Evolutionary conservation across 2,329 filamentous ascomycete genomes (phyloP).

Genomic region (Sphaerulina vaccinii): DNA sequence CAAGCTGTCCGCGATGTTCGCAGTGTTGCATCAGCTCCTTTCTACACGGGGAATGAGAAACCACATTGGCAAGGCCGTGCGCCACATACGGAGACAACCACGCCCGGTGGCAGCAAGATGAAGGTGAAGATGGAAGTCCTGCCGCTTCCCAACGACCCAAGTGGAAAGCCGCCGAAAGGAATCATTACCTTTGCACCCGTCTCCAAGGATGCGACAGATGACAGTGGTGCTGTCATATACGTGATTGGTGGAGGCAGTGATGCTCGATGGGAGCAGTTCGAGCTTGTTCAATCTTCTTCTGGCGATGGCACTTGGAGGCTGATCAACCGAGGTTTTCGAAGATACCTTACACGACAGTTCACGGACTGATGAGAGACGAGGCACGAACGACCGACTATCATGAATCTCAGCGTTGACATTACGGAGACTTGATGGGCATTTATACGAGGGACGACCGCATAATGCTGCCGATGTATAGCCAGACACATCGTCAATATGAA

Average conservation of each 20-base stretch:
- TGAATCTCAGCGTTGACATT: slow-evolving; percentile 5
- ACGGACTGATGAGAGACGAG: slow-evolving; percentile 26
- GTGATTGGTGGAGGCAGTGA: slow-evolving; percentile 38
- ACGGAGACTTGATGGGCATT: no score
- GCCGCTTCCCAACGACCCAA: slow-evolving; percentile 53
- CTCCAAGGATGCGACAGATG: slow-evolving; percentile 21
- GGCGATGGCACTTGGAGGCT: slow-evolving; percentile 29
- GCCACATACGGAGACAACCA: slow-evolving; percentile 34
- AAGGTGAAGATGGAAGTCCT: slow-evolving; percentile 38
- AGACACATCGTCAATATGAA: slow-evolving; percentile 13
- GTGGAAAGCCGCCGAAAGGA: slow-evolving; percentile 70
- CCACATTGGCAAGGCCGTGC: slow-evolving; percentile 41
- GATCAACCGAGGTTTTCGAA: slow-evolving; percentile 35
- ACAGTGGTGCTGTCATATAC: slow-evolving; percentile 31
- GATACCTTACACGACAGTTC: slow-evolving; percentile 38
- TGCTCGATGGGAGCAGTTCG: slow-evolving; percentile 38
- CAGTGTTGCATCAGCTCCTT: slow-evolving; percentile 76
- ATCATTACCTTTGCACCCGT: slow-evolving; percentile 69
- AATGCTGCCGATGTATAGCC: slow-evolving; percentile 7
- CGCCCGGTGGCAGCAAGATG: slow-evolving; percentile 38
- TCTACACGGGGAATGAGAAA: slow-evolving; percentile 78
- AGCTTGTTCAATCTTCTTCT: slow-evolving; percentile 26
- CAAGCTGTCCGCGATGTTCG: slow-evolving; percentile 87
- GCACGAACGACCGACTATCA: neutral
- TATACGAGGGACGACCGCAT: no score